Base-by-base conservation (phyloP, 257 asterid species). In the Solanum lycopersicoides region DNA sequence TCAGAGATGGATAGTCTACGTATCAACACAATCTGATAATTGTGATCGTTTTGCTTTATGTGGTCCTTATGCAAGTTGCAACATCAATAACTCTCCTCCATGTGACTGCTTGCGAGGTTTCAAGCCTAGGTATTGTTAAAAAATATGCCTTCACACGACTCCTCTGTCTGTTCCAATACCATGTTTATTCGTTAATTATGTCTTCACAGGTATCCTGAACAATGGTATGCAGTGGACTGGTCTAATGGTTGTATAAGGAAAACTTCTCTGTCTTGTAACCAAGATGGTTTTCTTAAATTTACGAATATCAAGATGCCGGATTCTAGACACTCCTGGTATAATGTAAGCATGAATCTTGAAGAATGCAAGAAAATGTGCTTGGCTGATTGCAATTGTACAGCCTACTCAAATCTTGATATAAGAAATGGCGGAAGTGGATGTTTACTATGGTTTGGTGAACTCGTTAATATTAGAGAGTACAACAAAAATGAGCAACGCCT, bases 341-440 rank as follows among this genome's bases (percentile, higher is more conserved):
- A 91, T 12, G 44, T 44, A 63, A 88, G 47, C 44, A 88, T 88
- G 75, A 68, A 86, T n/a, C 90, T 90, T 15, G 89, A 60, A 37
- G 95, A 91, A 16, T 91, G 96, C 56, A 34, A 59, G 82, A 80
- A 12, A 3, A 83, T 66, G 82, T 93, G 96, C 83, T 86, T 25
- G 45, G 82, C 37, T 68, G 91, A 92, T n/a, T 91, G 96, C 45
- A 72, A 85, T 10, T 93, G 95, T 68, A 86, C 75, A 82, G 95
- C 95, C 0, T 93, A 91, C 74, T 53, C 93, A 6, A 87, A 86
- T 86, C 66, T 90, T 72, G 89, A 91, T 79, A 74, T 92, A 5
- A 75, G 89, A 16, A 45, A 28, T 28, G 77, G 25, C 2, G 87
- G 86, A 7, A 56, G 87, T 47, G 95, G 95, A 18, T 93, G 95